Base-by-base conservation (phyloP, 805 yeast genomes). In the Candida pini region DNA sequence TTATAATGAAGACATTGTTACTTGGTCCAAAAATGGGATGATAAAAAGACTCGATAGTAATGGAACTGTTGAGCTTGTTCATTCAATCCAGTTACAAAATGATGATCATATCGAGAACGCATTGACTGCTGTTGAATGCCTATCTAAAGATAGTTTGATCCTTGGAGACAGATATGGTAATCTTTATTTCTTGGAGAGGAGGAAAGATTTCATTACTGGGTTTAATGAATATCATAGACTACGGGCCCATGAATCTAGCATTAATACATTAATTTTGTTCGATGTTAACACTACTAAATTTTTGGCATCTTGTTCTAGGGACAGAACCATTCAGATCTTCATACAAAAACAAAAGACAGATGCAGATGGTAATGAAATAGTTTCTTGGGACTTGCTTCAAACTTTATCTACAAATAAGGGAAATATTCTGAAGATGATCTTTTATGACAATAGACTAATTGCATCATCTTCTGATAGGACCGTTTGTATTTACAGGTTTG, bases 381-480 rank as follows among this genome's bases (percentile, higher is more conserved):
- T 30, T 4, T 9, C 15, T 10, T 80, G 85, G 84, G 64, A 58
- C 5, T 54, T 81, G 4, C 51, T 67, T 29, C 82, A 78, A 46
- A 81, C 88, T 0, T 47, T 81, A n/a, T 70, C 73, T 1, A 59
- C 68, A 5, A 85, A 76, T 45, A 73, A 69, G 34, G 82, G 76
- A 0, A 76, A 71, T 47, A 51, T 78, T 9, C 34, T 66, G 8
- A 63, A 64, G 20, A 46, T 75, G 2, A 37, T 53, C 3, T 60
- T 56, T 28, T 35, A 48, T 20, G 55, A 58, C 12, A 43, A 48
- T 4, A 48, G 56, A 34, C 47, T 79, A 3, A 66, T 64, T 36
- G 76, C 75, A 2, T 69, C 79, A 30, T 78, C 87, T 0, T 64
- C 78, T 1, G 87, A 81, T 53, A 57, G 86, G 40, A 71, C 80